Conservation (phyloP, 768 basidiomycete genomes). For the Panaeolus cyanescens region DNA sequence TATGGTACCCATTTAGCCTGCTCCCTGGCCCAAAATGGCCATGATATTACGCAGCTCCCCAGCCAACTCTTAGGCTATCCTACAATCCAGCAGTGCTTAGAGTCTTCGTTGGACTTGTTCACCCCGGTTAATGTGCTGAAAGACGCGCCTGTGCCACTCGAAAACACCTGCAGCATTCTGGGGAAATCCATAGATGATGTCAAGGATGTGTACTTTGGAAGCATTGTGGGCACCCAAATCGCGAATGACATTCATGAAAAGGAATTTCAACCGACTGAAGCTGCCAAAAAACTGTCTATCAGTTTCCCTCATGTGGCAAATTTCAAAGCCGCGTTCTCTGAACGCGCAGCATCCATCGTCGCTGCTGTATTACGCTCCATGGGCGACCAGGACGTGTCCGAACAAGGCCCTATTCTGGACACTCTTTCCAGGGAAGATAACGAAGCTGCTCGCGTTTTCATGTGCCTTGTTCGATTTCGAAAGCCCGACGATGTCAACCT, state of each 20-base stretch:
- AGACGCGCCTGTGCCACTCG: slow-evolving; percentile 46
- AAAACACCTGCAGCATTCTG: slow-evolving; percentile 61
- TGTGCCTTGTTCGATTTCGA: slow-evolving; percentile 53
- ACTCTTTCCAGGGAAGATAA: neutral
- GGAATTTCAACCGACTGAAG: slow-evolving; percentile 7
- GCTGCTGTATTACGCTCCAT: slow-evolving; percentile 61
- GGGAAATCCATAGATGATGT: slow-evolving; percentile 53
- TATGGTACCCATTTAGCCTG: slow-evolving; percentile 79
- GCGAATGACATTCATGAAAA: slow-evolving; percentile 36
- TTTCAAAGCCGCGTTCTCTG: slow-evolving; percentile 18
- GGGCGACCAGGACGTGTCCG: slow-evolving; percentile 65
- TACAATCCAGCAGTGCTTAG: slow-evolving; percentile 65
- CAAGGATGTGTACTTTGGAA: slow-evolving; percentile 63
- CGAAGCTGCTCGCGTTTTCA: slow-evolving; percentile 36
- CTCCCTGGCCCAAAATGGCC: slow-evolving; percentile 53
- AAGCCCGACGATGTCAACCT: slow-evolving; percentile 44
- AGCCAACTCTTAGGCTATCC: slow-evolving; percentile 76
- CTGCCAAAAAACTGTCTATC: slow-evolving; percentile 14
- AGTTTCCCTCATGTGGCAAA: slow-evolving; percentile 11
- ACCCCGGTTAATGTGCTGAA: slow-evolving; percentile 67
- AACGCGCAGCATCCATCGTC: slow-evolving; percentile 58
- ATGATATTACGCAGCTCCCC: slow-evolving; percentile 65
- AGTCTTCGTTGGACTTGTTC: slow-evolving; percentile 65
- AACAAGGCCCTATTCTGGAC: slow-evolving; percentile 47
- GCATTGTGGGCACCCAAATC: slow-evolving; percentile 66